Evolutionary conservation across 1,139 yeast genomes (phyloP), one percentile per base, ranked within the genome.

Genomic region (Fermentozyma sake): DNA sequence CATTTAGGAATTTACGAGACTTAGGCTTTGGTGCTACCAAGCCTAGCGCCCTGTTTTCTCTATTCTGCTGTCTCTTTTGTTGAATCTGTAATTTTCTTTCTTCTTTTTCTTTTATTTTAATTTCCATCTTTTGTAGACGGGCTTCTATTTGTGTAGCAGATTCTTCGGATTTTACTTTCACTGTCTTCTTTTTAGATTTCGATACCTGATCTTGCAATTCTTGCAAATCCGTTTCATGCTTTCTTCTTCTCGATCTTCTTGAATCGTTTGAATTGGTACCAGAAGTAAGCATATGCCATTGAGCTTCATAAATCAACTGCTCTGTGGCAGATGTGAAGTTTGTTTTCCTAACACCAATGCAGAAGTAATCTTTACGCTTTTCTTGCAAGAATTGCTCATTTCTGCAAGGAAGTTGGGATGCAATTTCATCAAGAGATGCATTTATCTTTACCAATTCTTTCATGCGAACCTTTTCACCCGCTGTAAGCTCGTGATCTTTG

Each of bases 221-320:
- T 7, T 34, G 30, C 7, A 31, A 26, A 24, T 26, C 26, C 32
- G 28, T 13, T n/a, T n/a, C n/a, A n/a, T n/a, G 26, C 14, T 37
- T 27, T 11, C 44, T 34, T 14, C 32, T 30, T 10, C 39, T 29
- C 9, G 36, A 27, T 9, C 41, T 32, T 13, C 41, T 25, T n/a
- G n/a, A n/a, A n/a, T n/a, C n/a, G 8, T 38, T 33, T 14, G 32
- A 30, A 8, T 31, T 27, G 29, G 42, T 28, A 26, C 41, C 38
- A 31, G 37, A 42, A 24, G 44, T 48, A 8, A 46, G 46, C 13
- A 38, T 44, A 11, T 58, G 54, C 72, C 69, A 62, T 30, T 55
- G 48, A 1, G 68, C 65, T 35, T 59, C 63, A 33, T 63, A 64
- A 6, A 55, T 33, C 24, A 64, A 51, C 24, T 55, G 44, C 22